phyloP scores from a whole-genome alignment of 1,284 basidiomycete genomes.

The Ganoderma sp. region DNA sequence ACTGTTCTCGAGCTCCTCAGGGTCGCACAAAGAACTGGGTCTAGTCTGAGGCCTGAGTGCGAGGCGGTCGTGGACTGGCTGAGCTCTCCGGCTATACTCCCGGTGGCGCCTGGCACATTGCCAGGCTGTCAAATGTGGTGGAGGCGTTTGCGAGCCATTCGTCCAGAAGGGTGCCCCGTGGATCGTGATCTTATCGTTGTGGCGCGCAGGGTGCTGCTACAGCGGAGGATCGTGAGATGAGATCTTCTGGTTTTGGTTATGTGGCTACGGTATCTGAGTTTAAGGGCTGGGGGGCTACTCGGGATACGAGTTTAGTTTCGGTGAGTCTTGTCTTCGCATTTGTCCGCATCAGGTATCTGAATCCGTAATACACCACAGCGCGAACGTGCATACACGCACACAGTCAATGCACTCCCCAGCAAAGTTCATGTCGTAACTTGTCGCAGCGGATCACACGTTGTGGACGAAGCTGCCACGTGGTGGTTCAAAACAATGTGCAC shows the following conservation, averaged over 20 bases:
- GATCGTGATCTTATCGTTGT: background rate
- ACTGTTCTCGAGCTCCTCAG: background rate
- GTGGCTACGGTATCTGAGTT: background rate
- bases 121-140: no score
- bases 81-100: background rate
- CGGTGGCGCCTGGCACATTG: background rate
- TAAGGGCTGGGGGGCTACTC: background rate
- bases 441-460: background rate
- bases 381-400: background rate
- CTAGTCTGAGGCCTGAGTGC: background rate
- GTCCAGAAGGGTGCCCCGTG: no score
- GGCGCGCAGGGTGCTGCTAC: background rate
- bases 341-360: background rate
- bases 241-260: background rate
- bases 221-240: background rate
- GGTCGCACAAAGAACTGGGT: background rate
- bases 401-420: background rate
- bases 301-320: background rate
- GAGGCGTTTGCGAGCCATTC: no score
- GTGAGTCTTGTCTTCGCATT: background rate
- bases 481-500: background rate
- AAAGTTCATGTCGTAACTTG: background rate
- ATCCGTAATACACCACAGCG: background rate
- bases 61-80: background rate
- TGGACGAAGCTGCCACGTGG: background rate